phyloP scores from a whole-genome alignment of 2,329 filamentous ascomycete species.

The Drechslerella coelobrocha region DNA sequence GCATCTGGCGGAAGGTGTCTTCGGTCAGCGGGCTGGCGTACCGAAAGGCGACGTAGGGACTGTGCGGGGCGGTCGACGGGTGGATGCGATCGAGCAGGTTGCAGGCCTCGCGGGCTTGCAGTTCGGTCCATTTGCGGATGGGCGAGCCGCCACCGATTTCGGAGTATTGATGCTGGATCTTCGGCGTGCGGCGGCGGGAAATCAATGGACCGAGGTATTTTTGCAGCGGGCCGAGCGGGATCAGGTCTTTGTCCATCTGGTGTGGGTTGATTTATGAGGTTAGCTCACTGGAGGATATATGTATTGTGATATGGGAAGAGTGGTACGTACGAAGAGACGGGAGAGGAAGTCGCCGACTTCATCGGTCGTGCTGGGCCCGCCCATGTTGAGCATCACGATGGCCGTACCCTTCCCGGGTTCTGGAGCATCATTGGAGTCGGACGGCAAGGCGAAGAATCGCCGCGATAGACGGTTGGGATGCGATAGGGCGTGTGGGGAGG shows the following conservation, averaged over 20 bases:
- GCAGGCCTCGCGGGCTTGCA: constrained; percentile 94
- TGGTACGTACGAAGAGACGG: constrained; percentile 78
- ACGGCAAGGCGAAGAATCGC: constrained; percentile 27
- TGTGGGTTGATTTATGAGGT: not conserved
- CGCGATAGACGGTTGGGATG: constrained; percentile 10
- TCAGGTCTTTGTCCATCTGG: constrained; percentile 89
- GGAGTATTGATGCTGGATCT: constrained; percentile 94
- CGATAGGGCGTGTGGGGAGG: not conserved
- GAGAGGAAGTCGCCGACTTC: constrained; percentile 91
- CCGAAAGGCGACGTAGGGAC: constrained; percentile 95
- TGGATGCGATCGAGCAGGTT: constrained; percentile 90
- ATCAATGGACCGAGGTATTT: constrained; percentile 89
- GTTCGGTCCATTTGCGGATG: constrained; percentile 97
- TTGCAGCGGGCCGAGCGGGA: constrained; percentile 91
- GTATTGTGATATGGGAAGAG: not conserved
- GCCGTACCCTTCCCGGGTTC: constrained; percentile 67
- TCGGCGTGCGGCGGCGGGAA: constrained; percentile 84
- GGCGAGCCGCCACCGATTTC: constrained; percentile 97
- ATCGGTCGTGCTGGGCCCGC: constrained; percentile 83
- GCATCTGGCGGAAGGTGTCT: constrained; percentile 82
- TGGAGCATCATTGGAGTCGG: not conserved
- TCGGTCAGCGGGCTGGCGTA: constrained; percentile 94
- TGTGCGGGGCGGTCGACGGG: constrained; percentile 92
- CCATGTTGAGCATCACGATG: constrained; percentile 99
- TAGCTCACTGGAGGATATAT: not conserved